phyloP scores from a whole-genome alignment of 2,329 filamentous ascomycete species.

The Xylariaceae sp. region DNA sequence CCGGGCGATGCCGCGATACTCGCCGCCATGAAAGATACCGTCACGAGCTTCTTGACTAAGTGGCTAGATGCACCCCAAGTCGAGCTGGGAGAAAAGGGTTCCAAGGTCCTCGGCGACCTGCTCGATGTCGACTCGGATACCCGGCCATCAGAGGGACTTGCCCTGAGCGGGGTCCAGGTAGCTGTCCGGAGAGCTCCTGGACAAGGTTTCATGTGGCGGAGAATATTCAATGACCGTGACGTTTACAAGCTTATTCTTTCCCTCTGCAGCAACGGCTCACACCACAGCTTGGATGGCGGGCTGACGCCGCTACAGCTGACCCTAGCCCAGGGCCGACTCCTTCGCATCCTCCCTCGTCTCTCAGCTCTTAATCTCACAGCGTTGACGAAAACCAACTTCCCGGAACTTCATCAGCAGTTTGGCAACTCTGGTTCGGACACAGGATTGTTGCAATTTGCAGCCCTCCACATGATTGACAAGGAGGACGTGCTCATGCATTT shows the following conservation, averaged over 20 bases:
- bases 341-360: constrained; percentile 47
- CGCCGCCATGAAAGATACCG: constrained; percentile 42
- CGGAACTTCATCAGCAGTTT: constrained; percentile 30
- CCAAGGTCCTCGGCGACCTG: constrained; percentile 46
- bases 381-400: constrained; percentile 34
- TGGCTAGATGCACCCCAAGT: constrained; percentile 52
- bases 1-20: constrained; percentile 47
- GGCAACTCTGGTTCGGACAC: constrained; percentile 23
- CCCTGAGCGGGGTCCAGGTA: constrained; percentile 33
- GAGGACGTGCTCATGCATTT: constrained; percentile 46
- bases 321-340: constrained; percentile 48
- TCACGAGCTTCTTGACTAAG: constrained; percentile 42
- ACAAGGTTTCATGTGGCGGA: constrained; percentile 48
- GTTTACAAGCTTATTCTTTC: constrained; percentile 42
- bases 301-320: constrained; percentile 36
- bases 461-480: constrained; percentile 46
- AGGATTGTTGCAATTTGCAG: constrained; percentile 47
- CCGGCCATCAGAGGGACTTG: constrained; percentile 25
- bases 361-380: constrained; percentile 41
- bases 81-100: constrained; percentile 50
- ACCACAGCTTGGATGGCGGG: constrained; percentile 25
- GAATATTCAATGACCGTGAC: constrained; percentile 43
- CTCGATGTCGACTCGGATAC: constrained; percentile 50
- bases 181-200: constrained; percentile 39
- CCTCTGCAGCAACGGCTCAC: constrained; percentile 30